Base-by-base conservation (phyloP, 2,329 filamentous ascomycete species). In the Fusarium pilosicola region DNA sequence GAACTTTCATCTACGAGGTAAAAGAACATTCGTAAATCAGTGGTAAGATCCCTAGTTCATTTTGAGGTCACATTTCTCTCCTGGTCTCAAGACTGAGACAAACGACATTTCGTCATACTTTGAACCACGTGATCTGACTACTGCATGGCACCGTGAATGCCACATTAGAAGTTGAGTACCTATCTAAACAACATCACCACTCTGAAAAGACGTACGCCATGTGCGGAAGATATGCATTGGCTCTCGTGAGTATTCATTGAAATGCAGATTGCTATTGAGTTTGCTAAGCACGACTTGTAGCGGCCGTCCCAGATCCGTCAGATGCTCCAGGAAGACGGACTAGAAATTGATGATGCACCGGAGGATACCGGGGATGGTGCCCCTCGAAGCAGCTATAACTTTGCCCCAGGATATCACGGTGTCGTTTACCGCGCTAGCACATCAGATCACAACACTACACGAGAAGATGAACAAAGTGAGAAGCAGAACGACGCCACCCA, bases 381-480 rank as follows among this genome's bases (percentile, higher is more conserved):
- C 3, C 89, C 89, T 3, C 89, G 93, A 42, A 93, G 94, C 79
- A 94, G 89, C 41, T 97, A 97, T 84, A 98, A 98, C 81, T 97
- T 99, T 80, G 94, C 96, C 0, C 96, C 96, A 0, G 93, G 95
- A 0, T 93, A 94, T 70, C 88, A 93, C 78, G 96, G 96, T 39
- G 86, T 96, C 30, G 93, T 98, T 32, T 97, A 97, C 80, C 90
- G 95, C 67, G 94, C 94, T 39, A 90, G 94, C 58, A 88, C 88
- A 11, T 87, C 90, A 18, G 90, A 92, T 66, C 84, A 85, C 71
- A 90, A 89, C n/a, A 86, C 87, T 20, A 86, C 87, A 2, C 81
- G 82, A 22, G 75, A 76, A 36, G 71, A 76, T 15, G 26, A 45
- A 20, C 55, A 42, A 15, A 55, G 71, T 28, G 57, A 70, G n/a